Evolutionary conservation across 352 stramenopile genomes (phyloP).

Genomic region (Phytophthora quininea): DNA sequence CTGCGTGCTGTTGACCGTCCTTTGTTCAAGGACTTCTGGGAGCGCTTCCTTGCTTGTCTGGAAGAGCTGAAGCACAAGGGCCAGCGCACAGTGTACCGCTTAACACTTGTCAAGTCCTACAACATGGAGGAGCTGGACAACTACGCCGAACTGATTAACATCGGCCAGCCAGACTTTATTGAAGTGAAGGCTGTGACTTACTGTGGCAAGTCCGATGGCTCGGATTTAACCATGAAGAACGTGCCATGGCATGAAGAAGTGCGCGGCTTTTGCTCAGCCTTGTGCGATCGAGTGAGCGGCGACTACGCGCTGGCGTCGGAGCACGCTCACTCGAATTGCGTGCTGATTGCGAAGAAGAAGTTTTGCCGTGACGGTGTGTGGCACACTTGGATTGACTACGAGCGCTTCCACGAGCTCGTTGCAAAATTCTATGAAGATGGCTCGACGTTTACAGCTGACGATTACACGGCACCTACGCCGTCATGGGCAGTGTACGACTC

Average conservation of each 20-base stretch:
- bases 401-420: conserved; percentile 94
- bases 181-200: conserved; percentile 99
- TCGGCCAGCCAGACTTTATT: conserved; percentile 92
- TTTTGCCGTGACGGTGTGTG: conserved; percentile 92
- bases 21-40: conserved; percentile 98
- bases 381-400: conserved; percentile 99
- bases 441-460: conserved; percentile 89
- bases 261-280: conserved; percentile 88
- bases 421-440: conserved; percentile 83
- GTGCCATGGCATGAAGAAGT: conserved; percentile 98
- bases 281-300: conserved; percentile 77
- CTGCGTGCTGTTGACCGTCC: conserved; percentile 96
- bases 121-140: conserved; percentile 97
- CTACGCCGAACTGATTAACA: conserved; percentile 94
- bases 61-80: conserved; percentile 93
- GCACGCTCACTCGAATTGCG: conserved; percentile 96
- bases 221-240: conserved; percentile 98
- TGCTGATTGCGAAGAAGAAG: conserved; percentile 93
- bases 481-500: conserved; percentile 97
- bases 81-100: conserved; percentile 95
- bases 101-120: conserved; percentile 98
- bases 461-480: conserved; percentile 95
- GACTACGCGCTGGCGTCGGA: conserved; percentile 95
- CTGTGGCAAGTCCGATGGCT: conserved; percentile 97
- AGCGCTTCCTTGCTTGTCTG: conserved; percentile 94